These are phyloP conservation scores for Staphylotrichum longicolle DNA, from an alignment of 495 filamentous ascomycete species.

Conservation along the genomic window DNA sequence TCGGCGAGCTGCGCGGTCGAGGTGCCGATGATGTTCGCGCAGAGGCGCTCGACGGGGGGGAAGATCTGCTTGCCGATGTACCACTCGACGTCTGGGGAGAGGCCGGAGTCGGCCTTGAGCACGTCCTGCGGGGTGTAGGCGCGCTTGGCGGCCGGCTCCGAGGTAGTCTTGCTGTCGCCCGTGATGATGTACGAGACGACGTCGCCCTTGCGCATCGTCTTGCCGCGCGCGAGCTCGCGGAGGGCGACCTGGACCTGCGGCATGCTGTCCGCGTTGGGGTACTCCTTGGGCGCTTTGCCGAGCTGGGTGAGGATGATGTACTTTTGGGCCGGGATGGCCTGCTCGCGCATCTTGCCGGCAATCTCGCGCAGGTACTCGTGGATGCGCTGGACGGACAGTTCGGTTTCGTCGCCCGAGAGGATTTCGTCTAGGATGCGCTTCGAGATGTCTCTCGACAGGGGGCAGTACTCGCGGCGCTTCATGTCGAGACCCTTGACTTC, in stretches of 20 bases:
- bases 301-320: constrained; percentile 98
- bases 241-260: constrained; percentile 96
- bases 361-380: constrained; percentile 89
- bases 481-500: constrained; percentile 99
- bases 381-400: constrained; percentile 81
- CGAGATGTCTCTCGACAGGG: constrained; percentile 89
- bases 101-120: constrained; percentile 64
- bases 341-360: constrained; percentile 76
- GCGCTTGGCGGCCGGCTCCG: constrained; percentile 76
- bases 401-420: constrained; percentile 87
- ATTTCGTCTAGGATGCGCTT: constrained; percentile 81
- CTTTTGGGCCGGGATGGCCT: constrained; percentile 68
- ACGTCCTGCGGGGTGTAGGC: constrained; percentile 86
- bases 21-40: constrained; percentile 90
- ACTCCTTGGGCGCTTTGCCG: constrained; percentile 88
- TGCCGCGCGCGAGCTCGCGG: constrained; percentile 81
- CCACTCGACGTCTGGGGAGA: constrained; percentile 89
- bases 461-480: constrained; percentile 94
- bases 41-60: constrained; percentile 95
- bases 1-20: constrained; percentile 84
- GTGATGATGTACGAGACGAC: constrained; percentile 96
- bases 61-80: constrained; percentile 98
- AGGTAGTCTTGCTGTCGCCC: constrained; percentile 66
- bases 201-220: constrained; percentile 83
- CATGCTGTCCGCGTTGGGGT: constrained; percentile 90